Conservation (phyloP, 345 rosid genomes). For the Hibiscus trionum region DNA sequence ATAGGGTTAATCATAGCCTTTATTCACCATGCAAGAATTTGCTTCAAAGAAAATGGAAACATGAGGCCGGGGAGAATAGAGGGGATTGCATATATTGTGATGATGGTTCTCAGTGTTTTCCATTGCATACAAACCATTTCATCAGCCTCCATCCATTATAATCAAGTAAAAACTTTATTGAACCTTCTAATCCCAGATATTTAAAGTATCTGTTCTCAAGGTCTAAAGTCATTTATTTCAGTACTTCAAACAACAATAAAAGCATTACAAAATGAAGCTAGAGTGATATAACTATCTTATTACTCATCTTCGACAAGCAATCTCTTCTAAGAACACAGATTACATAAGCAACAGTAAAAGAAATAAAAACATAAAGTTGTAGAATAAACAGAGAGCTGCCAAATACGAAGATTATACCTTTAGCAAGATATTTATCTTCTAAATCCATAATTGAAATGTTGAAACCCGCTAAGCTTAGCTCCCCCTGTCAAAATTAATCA, state of each 20-base stretch:
- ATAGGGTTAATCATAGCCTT: too few relatives aligned
- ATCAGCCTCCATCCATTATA: neutral
- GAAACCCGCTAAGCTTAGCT: conserved; percentile 5
- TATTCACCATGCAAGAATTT: too few relatives aligned
- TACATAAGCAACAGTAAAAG: neutral
- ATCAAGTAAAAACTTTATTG: neutral
- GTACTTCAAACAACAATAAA: neutral
- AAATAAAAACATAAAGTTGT: neutral
- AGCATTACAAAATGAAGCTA: neutral
- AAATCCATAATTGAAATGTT: conserved; percentile 34
- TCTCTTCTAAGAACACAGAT: neutral
- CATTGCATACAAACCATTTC: neutral
- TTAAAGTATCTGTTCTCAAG: neutral
- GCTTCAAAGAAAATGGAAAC: too few relatives aligned
- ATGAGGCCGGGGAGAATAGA: neutral
- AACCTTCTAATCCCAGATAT: neutral
- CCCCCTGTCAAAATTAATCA: conserved; percentile 17
- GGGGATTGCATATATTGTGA: neutral
- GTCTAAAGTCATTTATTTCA: neutral
- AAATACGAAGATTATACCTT: conserved; percentile 33
- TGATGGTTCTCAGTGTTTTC: too few relatives aligned
- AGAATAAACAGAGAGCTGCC: conserved; percentile 1
- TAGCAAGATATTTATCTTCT: conserved; percentile 38
- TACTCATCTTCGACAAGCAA: neutral
- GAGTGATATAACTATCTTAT: neutral